Evolutionary conservation across 2,329 filamentous ascomycete species (phyloP).

Genomic region (Penicillium hesseltinei): DNA sequence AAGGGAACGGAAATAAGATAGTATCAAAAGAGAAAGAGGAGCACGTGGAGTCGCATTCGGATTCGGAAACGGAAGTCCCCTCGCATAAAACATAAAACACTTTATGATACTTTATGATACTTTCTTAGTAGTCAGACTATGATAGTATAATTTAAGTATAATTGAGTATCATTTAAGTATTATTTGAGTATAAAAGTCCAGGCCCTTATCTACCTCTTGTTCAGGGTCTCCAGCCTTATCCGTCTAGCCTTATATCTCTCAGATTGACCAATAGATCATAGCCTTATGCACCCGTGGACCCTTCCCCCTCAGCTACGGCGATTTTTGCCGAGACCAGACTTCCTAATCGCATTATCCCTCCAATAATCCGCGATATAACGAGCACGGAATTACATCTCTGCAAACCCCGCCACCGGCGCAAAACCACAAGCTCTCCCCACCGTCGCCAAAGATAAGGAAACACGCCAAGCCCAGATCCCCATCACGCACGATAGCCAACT

Average conservation of each 20-base stretch:
- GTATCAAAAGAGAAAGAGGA: neutral
- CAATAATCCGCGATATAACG: conserved; percentile 31
- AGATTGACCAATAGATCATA: neutral
- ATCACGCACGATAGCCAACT: conserved; percentile 30
- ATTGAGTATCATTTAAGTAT: no score
- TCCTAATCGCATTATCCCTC: conserved; percentile 35
- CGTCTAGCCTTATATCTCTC: neutral
- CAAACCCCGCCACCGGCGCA: conserved; percentile 49
- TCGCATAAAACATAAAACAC: neutral
- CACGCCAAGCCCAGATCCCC: no score
- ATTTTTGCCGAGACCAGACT: neutral
- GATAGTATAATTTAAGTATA: neutral
- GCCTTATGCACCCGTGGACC: neutral
- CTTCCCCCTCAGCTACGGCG: neutral
- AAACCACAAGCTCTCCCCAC: conserved; percentile 50
- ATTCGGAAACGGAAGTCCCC: neutral
- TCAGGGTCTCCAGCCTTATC: no score
- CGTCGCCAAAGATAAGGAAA: no score
- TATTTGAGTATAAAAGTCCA: no score
- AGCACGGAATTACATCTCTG: conserved; percentile 35
- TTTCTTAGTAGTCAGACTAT: no score
- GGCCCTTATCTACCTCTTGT: neutral
- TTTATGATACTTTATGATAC: no score
- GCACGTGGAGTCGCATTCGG: neutral
- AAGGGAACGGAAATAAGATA: neutral